A percentile compares a stretch with the other conserved stretches of the same genome.
phyloP scores from a whole-genome alignment of 495 filamentous ascomycete genomes.

The Penicillium longicatenatum region DNA sequence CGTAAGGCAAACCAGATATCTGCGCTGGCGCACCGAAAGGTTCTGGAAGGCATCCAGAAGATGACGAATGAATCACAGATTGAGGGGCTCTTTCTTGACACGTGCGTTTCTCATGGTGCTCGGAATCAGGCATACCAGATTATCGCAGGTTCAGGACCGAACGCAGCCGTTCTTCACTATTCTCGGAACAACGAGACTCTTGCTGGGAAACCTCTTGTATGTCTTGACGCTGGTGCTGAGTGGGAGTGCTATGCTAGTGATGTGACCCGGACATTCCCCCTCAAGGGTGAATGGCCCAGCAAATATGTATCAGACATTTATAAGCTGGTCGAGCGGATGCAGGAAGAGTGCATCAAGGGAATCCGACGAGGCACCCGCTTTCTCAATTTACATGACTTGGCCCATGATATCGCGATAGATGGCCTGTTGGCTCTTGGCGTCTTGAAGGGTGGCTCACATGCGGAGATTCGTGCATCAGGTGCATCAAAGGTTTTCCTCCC shows the following conservation, averaged over 20 bases:
- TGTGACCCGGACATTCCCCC: slow-evolving; percentile 83
- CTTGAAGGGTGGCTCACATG: slow-evolving; percentile 50
- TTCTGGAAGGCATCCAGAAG: slow-evolving; percentile 59
- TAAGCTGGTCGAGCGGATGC: slow-evolving; percentile 77
- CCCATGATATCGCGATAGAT: slow-evolving; percentile 69
- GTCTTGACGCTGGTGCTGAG: slow-evolving; percentile 84
- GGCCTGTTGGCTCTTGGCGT: slow-evolving; percentile 74
- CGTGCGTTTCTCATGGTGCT: slow-evolving; percentile 69
- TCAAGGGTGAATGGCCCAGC: slow-evolving; percentile 62
- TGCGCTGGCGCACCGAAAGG: slow-evolving; percentile 67
- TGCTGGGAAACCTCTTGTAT: slow-evolving; percentile 65
- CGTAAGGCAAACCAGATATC: slow-evolving; percentile 77
- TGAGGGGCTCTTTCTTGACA: slow-evolving; percentile 71
- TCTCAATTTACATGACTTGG: slow-evolving; percentile 66
- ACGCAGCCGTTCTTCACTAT: slow-evolving; percentile 87
- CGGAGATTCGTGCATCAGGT: slow-evolving; percentile 67
- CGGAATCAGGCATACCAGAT: slow-evolving; percentile 82
- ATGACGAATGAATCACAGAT: slow-evolving; percentile 80
- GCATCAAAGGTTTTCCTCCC: slow-evolving; percentile 83
- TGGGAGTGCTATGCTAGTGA: slow-evolving; percentile 89
- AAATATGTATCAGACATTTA: slow-evolving; percentile 70
- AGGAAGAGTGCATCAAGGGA: slow-evolving; percentile 69
- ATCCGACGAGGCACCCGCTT: slow-evolving; percentile 68
- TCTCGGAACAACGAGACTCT: slow-evolving; percentile 72
- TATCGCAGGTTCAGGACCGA: slow-evolving; percentile 77